A percentile compares a stretch with the other conserved stretches of the same genome.
These are phyloP conservation scores for Echium plantagineum DNA, from an alignment of 257 asterid species.

Conservation along the genomic window DNA sequence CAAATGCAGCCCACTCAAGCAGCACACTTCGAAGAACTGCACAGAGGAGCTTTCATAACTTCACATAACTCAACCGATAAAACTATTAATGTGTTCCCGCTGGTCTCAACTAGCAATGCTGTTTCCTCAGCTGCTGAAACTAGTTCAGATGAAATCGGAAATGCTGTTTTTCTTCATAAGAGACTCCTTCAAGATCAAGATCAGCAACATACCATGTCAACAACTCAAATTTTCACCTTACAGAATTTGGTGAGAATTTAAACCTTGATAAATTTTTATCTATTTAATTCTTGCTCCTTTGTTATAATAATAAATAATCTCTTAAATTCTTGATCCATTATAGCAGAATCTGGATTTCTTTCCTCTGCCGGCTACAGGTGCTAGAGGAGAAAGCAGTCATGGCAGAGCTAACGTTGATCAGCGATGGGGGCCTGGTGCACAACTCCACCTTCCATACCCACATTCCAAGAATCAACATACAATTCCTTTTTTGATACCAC, in stretches of 20 bases:
- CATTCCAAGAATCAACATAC: conserved; percentile 28
- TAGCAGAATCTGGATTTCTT: conserved; percentile 38
- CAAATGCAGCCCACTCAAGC: conserved; percentile 23
- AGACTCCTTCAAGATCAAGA: conserved; percentile 48
- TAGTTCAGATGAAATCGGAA: conserved; percentile 31
- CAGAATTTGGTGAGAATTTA: conserved; percentile 29
- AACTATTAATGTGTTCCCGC: conserved; percentile 14
- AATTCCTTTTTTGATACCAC: conserved; percentile 28
- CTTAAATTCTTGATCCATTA: not conserved
- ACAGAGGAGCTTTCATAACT: conserved; percentile 17
- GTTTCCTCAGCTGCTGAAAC: conserved; percentile 19
- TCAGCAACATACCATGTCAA: conserved; percentile 33
- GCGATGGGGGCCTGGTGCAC: conserved; percentile 13
- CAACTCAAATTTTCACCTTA: conserved; percentile 19
- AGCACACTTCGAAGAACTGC: conserved; percentile 16
- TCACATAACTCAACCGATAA: conserved; percentile 9
- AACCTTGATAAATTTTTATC: not conserved
- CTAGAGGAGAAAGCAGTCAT: conserved; percentile 16
- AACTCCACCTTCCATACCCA: conserved; percentile 17
- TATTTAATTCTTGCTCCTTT: not conserved
- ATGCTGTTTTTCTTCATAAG: conserved; percentile 38
- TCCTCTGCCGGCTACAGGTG: conserved; percentile 29
- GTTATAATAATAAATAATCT: conserved; percentile 7
- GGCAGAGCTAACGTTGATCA: conserved; percentile 16
- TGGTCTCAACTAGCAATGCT: conserved; percentile 10